Evolutionary conservation across 2,329 filamentous ascomycete species (phyloP), one percentile per base, ranked within the genome.

Genomic region (Mariannaea sp.): DNA sequence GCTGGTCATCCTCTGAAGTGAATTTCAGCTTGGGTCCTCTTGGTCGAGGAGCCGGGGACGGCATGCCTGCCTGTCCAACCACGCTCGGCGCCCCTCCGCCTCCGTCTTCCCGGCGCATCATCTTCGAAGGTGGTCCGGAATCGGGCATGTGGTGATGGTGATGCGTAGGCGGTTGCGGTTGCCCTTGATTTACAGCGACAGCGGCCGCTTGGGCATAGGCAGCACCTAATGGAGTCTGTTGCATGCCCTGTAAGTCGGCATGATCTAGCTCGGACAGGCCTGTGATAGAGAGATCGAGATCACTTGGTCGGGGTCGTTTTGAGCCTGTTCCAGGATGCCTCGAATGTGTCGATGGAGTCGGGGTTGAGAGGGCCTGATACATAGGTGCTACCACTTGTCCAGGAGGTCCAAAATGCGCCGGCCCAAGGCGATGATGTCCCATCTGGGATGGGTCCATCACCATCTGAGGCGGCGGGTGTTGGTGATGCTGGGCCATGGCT

Each of bases 1-100:
- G 77, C 62, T 89, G 86, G 71, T 97, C 92, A 69, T 97, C 92
- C 71, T 96, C 92, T 8, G 90, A 86, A 1, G 92, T 96, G 69
- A 97, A 97, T 73, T 96, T 96, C 63, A 96, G 80, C 75, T 96
- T 97, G 6, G 92, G 92, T 3, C 90, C 91, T 55, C 89, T 85
- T 8, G 92, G 92, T 64, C 88, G 79, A 46, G 88, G 83, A 36
- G 91, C 92, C 48, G 92, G 92, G 33, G 82, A 74, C 12, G 92
- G 92, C 92, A 96, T 96, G 43, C 92, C 92, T 36, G 82, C 86
- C 68, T 92, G 87, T 35, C 91, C 91, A 45, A 96, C 90, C 39
- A 96, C 87, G 66, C 87, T 94, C n/a, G 89, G 88, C 26, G 89
- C 87, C 7, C 88, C 76, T 74, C 84, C 73, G 61, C 71, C 69